Percentiles rank a stretch among this genome's conserved stretches.
Evolutionary conservation across 2,329 filamentous ascomycete genomes (phyloP).

Genomic region (Colletotrichum tofieldiae): DNA sequence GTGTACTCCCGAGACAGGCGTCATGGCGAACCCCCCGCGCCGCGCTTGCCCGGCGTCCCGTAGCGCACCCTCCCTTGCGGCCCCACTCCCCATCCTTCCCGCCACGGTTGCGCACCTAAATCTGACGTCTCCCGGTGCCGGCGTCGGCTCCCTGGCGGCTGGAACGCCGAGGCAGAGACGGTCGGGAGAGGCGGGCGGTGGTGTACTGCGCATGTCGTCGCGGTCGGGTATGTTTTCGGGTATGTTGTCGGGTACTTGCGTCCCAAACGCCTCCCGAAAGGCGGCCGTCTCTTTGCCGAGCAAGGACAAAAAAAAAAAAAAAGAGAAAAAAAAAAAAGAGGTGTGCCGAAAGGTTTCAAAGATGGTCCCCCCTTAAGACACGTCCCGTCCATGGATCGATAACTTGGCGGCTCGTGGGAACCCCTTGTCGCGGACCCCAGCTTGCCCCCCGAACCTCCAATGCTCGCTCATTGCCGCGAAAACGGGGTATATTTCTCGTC

Average conservation of each 20-base stretch:
- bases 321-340: no score
- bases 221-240: not conserved
- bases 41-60: slow-evolving; percentile 6
- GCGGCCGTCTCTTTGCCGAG: not conserved
- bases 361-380: not conserved
- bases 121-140: slow-evolving; percentile 24
- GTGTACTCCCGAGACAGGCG: not conserved
- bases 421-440: slow-evolving; percentile 28
- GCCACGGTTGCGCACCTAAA: slow-evolving; percentile 17
- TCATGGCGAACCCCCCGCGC: not conserved
- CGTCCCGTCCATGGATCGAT: slow-evolving; percentile 3
- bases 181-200: not conserved
- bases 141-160: not conserved
- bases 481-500: not conserved
- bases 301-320: not conserved
- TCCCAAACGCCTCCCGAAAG: no score
- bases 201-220: not conserved
- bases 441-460: not conserved
- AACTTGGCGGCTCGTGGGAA: slow-evolving; percentile 24
- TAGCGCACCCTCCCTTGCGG: slow-evolving; percentile 17
- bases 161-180: not conserved
- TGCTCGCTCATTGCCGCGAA: not conserved
- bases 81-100: slow-evolving; percentile 28
- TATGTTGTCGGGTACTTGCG: not conserved
- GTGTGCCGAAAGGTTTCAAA: not conserved